Base-by-base conservation (phyloP, 805 yeast species). In the Kazachstania bromeliacearum region DNA sequence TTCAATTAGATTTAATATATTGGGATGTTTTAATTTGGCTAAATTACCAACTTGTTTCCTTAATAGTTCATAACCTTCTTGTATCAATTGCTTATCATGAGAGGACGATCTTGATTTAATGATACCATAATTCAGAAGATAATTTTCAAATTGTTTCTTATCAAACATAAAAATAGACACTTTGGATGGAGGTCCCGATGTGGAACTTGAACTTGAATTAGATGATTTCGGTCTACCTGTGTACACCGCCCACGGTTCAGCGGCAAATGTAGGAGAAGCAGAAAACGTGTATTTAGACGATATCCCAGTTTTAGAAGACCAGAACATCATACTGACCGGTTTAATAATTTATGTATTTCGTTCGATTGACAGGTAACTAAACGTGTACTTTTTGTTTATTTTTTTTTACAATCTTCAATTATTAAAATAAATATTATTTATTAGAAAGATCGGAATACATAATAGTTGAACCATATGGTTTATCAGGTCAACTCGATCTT, bases 161-260 rank as follows among this genome's bases (percentile, higher is more conserved):
- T 82, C 95, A 51, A 87, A 83, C 21, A 82, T 77, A 61, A 92
- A 87, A 8, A 89, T 94, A 2, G 95, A 82, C 2, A 77, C 94
- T 39, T 66, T 59, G 32, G 73, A 32, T 13, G 24, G 16, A 3
- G 28, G 20, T 19, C 9, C 13, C 5, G 32, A 21, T 14, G 12
- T 26, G 5, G 42, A 31, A 16, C 35, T 31, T 3, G 53, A 31
- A 8, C 38, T 25, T 15, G 47, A 68, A 25, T 78, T 77, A 2
- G 75, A 63, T 18, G 71, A 63, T 45, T 75, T 73, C 38, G 78
- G 79, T 44, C 79, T 81, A n/a, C 89, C 96, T 2, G 89, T 85
- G 51, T 74, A 83, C 0, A 88, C 75, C 5, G 77, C 59, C 96
- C 96, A 88, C 14, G 88, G 81, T 16, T 83, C 94, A 6, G 80